Evolutionary conservation across 371 early-diverging fungal genomes (phyloP), one percentile per base, ranked within the genome.

Genomic region (Syncephalastrum contaminatum): DNA sequence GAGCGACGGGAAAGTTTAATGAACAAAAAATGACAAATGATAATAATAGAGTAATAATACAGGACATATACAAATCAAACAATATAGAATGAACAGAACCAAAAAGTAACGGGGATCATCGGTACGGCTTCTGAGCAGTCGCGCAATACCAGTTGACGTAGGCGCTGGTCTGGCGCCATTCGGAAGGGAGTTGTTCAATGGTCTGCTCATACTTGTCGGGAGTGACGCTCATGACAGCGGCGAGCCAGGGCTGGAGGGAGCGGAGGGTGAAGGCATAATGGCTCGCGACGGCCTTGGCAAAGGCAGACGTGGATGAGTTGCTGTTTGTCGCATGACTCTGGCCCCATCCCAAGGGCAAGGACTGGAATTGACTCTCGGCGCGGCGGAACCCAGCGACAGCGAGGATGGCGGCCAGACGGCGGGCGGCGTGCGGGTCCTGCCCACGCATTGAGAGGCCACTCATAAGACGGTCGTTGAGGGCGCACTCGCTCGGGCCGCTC

Each of bases 401-500:
- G n/a, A 77, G 62, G 54, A 77, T 67, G 12, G 78, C 66, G n/a
- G 78, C 66, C 15, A 77, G 60, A n/a, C 69, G 58, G 19, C 70
- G 68, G 15, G 70, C 72, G 10, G 69, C 69, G 60, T 63, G 70
- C 30, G 78, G 78, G 56, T 77, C 78, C 66, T 77, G 78, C 41
- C 67, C 65, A n/a, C 75, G 72, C 45, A 63, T 27, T 7, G 62
- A 44, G 41, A 27, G 3, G 15, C 27, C 4, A 54, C 12, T 14
- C 13, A 30, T 14, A 25, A 43, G 18, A 27, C 20, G 18, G 47
- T 77, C 69, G 52, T 74, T 72, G 59, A 77, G 58, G 10, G 52
- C 2, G 25, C 64, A 62, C 49, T 77, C 75, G 22, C 62, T 54
- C 27, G 58, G 55, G 22, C 73, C 70, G 20, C 73, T 72, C 44